Evolutionary conservation across 2,329 filamentous ascomycete species (phyloP).

Genomic region (Fusarium gaditjirri): DNA sequence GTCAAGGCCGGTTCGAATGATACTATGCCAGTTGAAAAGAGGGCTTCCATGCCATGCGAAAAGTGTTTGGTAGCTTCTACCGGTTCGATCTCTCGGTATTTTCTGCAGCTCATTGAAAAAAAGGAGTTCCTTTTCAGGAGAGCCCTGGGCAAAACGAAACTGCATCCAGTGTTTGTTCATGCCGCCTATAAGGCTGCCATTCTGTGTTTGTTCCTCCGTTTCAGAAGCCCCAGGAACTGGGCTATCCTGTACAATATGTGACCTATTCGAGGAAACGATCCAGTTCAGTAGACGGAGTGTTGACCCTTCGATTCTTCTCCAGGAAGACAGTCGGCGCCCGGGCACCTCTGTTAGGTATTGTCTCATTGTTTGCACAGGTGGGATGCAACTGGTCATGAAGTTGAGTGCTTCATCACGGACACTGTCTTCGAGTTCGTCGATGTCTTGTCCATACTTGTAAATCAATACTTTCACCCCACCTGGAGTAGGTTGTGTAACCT

Average conservation of each 20-base stretch:
- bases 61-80: slow-evolving; percentile 70
- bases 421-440: slow-evolving; percentile 31
- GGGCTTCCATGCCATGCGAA: slow-evolving; percentile 89
- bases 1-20: slow-evolving; percentile 83
- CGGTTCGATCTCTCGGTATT: slow-evolving; percentile 46
- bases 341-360: slow-evolving; percentile 56
- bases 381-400: slow-evolving; percentile 67
- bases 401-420: slow-evolving; percentile 46
- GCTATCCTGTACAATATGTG: slow-evolving; percentile 83
- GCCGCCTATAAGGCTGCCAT: slow-evolving; percentile 63
- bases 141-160: slow-evolving; percentile 88
- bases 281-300: slow-evolving; percentile 79
- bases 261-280: slow-evolving; percentile 91
- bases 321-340: slow-evolving; percentile 54
- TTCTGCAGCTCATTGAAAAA: slow-evolving; percentile 72
- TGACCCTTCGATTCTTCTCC: slow-evolving; percentile 69
- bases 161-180: slow-evolving; percentile 75
- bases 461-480: slow-evolving; percentile 32
- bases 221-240: slow-evolving; percentile 36
- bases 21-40: slow-evolving; percentile 87
- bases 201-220: slow-evolving; percentile 9
- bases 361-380: slow-evolving; percentile 69
- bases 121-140: slow-evolving; percentile 83
- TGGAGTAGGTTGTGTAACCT: slow-evolving; percentile 2
- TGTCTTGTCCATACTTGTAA: slow-evolving; percentile 41